Evolutionary conservation across 768 basidiomycete genomes (phyloP), one percentile per base, ranked within the genome.

Genomic region (Termitomyces sp.): DNA sequence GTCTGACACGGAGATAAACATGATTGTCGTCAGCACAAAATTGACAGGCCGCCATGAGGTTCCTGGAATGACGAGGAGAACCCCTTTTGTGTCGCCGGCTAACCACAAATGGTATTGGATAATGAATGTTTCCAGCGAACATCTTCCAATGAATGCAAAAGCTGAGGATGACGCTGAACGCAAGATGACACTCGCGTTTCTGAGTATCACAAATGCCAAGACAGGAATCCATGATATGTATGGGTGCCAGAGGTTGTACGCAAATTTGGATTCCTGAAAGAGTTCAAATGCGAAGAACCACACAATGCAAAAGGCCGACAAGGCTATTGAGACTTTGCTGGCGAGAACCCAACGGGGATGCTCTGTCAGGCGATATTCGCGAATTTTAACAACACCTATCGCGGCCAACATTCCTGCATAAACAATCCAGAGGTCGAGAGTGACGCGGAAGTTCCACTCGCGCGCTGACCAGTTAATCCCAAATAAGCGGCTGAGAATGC

Each of bases 71-170:
- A 94, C 79, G 46, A 93, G 70, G 22, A 96, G 77, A 55, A 95
- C 76, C 17, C 89, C 88, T 67, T 88, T 88, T 32, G 87, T 90
- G 63, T 93, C 90, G 3, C 78, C 88, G 0, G 88, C 92, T 34
- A 93, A 75, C 90, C 90, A 93, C 43, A 90, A 71, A 63, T 91
- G 92, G 67, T 85, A 95, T 65, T 96, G 93, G 55, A 95, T 81
- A 64, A 95, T 88, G 68, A 94, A 97, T 0, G 92, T 88, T 70
- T 97, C 93, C 52, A 96, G 78, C 5, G 92, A 94, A 70, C 90
- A 93, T 65, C 76, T 83, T 40, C 93, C 93, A 50, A 95, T 77
- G 71, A 90, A 92, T 24, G 83, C 83, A 71, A 93, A 95, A 28
- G 82, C 69, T 14, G 73, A 75, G 11, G 85, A 89, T 21, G 81